Base-by-base conservation (phyloP, 179 eudicot genomes). In the Silene vulgaris region DNA sequence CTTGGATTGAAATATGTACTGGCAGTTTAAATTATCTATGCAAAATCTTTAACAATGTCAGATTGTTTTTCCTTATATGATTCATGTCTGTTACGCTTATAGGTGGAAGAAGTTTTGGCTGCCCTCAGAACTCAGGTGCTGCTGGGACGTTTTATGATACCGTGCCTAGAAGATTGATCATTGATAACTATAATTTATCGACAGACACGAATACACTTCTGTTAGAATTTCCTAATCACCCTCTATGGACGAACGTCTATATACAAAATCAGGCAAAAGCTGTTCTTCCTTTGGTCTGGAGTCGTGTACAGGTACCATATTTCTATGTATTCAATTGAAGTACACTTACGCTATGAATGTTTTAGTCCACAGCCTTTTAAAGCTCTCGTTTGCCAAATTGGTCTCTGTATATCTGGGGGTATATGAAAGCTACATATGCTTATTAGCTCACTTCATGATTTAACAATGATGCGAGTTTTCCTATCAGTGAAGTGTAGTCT, bases 51-150 rank as follows among this genome's bases (percentile, higher is more conserved):
- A 35, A 35, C 40, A 35, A 35, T 35, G 40, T 35, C 40, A 35
- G 40, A 0, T 35, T 35, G 40, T 23, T 23, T 23, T 23, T 23
- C 6, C 6, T 35, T 35, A 35, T 64, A 63, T 52, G 7, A 29
- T 73, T 80, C 63, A 54, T 68, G 72, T 74, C 56, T 60, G 72
- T 60, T 29, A 48, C 13, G 6, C 35, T 78, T 74, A 67, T 76
- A 93, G 98, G 98, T 48, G 98, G 98, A 26, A 83, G 80, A 75
- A 93, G 98, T 79, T 90, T 86, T 78, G 97, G 98, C 71, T 93
- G 98, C 81, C 92, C 82, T 28, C 80, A 77, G 68, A 93, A 93
- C 76, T 77, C 98, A 66, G 98, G 98, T 82, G 98, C 86, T 71
- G 92, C 97, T 23, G 98, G 98, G 69, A 93, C 98, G 74, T 89